Evolutionary conservation across 192 early-diverging fungal species (phyloP), one percentile per base, ranked within the genome.

Genomic region (Podila epicladia): DNA sequence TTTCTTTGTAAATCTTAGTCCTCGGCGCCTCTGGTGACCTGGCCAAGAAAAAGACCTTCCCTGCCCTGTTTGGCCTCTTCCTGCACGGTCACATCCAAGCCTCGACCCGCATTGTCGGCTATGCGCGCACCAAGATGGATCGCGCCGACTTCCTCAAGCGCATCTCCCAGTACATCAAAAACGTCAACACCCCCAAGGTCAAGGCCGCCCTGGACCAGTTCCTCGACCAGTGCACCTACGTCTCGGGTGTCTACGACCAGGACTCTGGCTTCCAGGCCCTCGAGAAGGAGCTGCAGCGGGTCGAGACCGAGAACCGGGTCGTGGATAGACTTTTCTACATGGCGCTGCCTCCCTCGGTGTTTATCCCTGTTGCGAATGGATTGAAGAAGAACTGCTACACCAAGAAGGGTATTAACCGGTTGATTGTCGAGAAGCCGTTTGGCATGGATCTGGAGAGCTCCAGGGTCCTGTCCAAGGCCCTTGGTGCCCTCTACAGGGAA

Each of bases 41-140:
- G 73, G 97, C 97, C 63, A 96, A 95, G 87, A 98, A 98, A 67
- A 97, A 97, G 89, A 98, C 95, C 20, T 98, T 92, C 82, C 97
- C 97, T 20, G 96, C 96, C 7, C 89, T 98, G 32, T 98, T 95
- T 74, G 93, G 93, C 45, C 89, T 97, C 32, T 96, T 92, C 90
- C 87, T 90, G 58, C 91, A 94, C 75, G 82, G 83, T 2, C 92
- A 94, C 70, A 88, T 98, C 19, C 93, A 95, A 17, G 72, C 85
- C 22, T 89, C 89, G 51, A 85, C 87, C 57, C 82, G 89, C 29
- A 96, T 98, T 71, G 82, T 98, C 22, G 97, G 97, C 20, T 98
- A 97, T 84, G 96, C 97, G n/a, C 94, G 97, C 60, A 90, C 92
- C 48, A 82, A 93, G 50, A 91, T 98, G 86, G 88, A 88, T 19